Evolutionary conservation across 1,139 yeast species (phyloP).

Genomic region (Geotrichum histeridarum): DNA sequence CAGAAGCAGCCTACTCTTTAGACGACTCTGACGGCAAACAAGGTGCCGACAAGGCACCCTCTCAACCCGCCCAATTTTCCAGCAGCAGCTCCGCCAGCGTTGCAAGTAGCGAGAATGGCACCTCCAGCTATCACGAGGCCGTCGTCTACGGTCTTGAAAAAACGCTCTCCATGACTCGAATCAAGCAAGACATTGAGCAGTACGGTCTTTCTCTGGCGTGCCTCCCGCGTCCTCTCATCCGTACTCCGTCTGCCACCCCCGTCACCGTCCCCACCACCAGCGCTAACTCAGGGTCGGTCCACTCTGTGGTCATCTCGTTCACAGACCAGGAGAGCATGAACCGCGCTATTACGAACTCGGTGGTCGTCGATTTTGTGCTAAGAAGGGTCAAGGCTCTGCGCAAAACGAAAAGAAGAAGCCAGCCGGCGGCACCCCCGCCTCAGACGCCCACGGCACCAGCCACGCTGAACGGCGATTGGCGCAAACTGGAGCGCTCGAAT

Average conservation of each 20-base stretch:
- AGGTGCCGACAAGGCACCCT: too few species aligned
- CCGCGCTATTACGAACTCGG: slow-evolving; percentile 11
- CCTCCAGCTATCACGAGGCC: slow-evolving; percentile 7
- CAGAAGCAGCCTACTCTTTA: neutral
- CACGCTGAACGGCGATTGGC: too few species aligned
- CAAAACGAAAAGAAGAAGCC: neutral
- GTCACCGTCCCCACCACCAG: neutral
- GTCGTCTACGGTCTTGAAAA: slow-evolving; percentile 18
- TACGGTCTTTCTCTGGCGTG: slow-evolving; percentile 11
- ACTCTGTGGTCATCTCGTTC: slow-evolving; percentile 13
- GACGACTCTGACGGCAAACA: too few species aligned
- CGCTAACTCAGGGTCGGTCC: neutral
- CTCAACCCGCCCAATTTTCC: too few species aligned
- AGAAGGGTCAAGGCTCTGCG: slow-evolving; percentile 16
- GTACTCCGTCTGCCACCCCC: neutral
- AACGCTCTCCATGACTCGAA: slow-evolving; percentile 9
- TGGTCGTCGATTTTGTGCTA: slow-evolving; percentile 10
- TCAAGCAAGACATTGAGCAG: slow-evolving; percentile 10
- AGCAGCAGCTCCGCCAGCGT: neutral
- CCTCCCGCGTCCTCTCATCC: slow-evolving; percentile 14
- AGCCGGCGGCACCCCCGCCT: too few species aligned
- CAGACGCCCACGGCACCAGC: too few species aligned
- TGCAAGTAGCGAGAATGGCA: neutral
- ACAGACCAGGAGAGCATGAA: slow-evolving; percentile 6
- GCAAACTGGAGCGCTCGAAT: too few species aligned